Conservation (phyloP, 306 rosid species). For the Geum urbanum region DNA sequence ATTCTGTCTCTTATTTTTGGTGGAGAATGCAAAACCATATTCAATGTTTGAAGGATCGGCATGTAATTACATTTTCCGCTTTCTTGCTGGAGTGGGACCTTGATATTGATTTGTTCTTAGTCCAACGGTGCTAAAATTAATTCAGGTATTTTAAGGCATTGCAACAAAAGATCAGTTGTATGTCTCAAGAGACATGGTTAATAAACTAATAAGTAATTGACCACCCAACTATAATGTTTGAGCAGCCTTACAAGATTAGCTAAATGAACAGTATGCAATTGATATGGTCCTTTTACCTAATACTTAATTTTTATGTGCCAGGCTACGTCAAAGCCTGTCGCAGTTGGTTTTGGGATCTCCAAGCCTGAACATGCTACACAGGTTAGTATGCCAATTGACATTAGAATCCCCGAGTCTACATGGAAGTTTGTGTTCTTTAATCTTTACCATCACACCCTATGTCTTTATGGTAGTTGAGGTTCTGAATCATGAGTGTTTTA, state of each 20-base stretch:
- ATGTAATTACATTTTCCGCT: background rate
- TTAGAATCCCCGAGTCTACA: background rate
- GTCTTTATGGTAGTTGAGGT: background rate
- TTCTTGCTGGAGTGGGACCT: background rate
- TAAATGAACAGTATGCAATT: background rate
- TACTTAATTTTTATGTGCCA: slow-evolving; percentile 22
- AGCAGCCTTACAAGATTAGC: background rate
- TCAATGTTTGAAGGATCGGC: background rate
- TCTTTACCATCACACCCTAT: background rate
- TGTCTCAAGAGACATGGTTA: background rate
- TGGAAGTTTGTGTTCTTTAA: background rate
- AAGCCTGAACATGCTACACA: slow-evolving; percentile 79
- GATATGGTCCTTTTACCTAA: background rate
- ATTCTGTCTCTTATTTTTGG: background rate
- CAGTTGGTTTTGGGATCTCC: slow-evolving; percentile 96
- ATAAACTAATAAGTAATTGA: background rate
- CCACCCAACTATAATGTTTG: background rate
- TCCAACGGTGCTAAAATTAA: background rate
- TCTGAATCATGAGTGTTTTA: slow-evolving; percentile 19
- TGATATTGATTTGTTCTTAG: background rate
- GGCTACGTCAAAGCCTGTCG: slow-evolving; percentile 82
- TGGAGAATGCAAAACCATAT: background rate
- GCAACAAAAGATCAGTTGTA: background rate
- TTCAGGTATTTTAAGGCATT: background rate
- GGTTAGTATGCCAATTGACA: slow-evolving; percentile 37